Conservation (phyloP, 164 flowering plant genomes). For the Annona cherimola region DNA sequence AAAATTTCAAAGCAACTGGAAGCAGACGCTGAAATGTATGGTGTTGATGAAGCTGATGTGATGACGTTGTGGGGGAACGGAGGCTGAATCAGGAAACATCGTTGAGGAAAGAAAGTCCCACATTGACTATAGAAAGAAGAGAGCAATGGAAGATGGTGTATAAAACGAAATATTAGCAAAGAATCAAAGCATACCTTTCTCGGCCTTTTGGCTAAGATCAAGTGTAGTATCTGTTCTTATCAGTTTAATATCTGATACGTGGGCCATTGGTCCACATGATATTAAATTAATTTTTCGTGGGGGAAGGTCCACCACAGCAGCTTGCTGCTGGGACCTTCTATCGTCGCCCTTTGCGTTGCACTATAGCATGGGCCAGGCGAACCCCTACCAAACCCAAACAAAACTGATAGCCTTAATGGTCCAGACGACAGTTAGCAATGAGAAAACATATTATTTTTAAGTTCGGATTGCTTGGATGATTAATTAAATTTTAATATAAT, state of each 20-base stretch:
- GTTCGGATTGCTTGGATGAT: no score
- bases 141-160: not conserved
- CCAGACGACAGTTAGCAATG: no score
- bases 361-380: conserved; percentile 1
- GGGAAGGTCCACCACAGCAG: conserved; percentile 2
- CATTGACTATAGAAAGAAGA: not conserved
- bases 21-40: no score
- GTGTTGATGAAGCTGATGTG: no score
- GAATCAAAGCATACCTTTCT: conserved; percentile 51
- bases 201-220: conserved; percentile 97
- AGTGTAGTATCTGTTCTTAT: conserved; percentile 84
- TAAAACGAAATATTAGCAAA: not conserved
- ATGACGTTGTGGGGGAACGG: no score
- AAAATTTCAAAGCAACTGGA: no score
- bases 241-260: conserved; percentile 73
- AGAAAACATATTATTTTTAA: no score
- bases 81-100: no score
- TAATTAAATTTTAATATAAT: no score
- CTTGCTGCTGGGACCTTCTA: not conserved
- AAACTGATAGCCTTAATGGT: not conserved
- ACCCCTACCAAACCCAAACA: not conserved
- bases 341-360: conserved; percentile 5
- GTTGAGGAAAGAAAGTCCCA: no score
- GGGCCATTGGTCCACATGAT: conserved; percentile 17
- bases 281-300: conserved; percentile 14